Base-by-base conservation (phyloP, 2,329 filamentous ascomycete species). In the Cercospora berteroae region DNA sequence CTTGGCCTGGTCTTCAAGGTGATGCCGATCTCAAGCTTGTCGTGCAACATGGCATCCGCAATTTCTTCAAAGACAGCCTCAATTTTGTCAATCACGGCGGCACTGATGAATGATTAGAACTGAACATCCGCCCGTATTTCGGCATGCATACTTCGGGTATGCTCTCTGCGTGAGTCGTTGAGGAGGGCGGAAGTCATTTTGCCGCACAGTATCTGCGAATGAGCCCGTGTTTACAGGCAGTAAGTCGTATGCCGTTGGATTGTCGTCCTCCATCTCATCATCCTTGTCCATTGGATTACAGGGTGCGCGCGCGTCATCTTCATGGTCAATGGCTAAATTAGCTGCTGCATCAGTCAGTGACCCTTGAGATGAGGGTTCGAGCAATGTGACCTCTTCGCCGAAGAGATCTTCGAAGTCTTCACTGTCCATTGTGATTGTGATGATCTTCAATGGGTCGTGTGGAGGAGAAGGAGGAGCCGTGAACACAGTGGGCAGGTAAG, bases 31-130 rank as follows among this genome's bases (percentile, higher is more conserved):
- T 82, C 76, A 27, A 80, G 77, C 55, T 78, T 78, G 55, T 82
- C 78, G n/a, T 80, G 76, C 8, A 79, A 64, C 6, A 89, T 77
- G 12, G 80, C 82, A 61, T 87, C 83, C 7, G 83, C 70, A 59
- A 89, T 82, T 0, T 73, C 74, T 65, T 85, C 83, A 16, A 89
- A 80, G 23, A 89, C 83, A 5, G 79, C 77, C 73, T 89, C 87
- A 50, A 90, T 86, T 64, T 82, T 84, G 52, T 80, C 75, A 27
- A 88, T 82, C 13, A 85, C 81, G 27, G 29, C 42, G 10, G 55
- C 66, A 66, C 67, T 70, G 62, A 18, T 33, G n/a, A 55, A 6
- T n/a, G 16, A 25, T 63, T 31, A 65, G 55, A n/a, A 25, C 23
- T 59, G 23, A 10, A 12, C 23, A 18, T 8, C 20, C 23, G n/a